phyloP scores from a whole-genome alignment of 2,329 filamentous ascomycete genomes.

The Magnaporthiopsis rhizophila region DNA sequence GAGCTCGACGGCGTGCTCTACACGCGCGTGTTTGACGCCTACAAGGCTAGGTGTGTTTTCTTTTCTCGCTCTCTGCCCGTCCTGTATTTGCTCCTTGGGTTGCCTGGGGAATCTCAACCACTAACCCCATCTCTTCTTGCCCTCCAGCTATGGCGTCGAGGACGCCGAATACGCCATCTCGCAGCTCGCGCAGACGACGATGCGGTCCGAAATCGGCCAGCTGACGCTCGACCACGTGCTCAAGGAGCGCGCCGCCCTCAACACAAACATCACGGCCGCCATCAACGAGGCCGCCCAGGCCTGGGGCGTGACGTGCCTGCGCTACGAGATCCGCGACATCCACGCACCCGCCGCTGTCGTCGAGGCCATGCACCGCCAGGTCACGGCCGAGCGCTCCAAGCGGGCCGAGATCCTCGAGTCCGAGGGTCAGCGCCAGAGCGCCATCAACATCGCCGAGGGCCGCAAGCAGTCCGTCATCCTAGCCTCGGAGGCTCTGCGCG shows the following conservation, averaged over 20 bases:
- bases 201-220: constrained; percentile 97
- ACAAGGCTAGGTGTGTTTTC: constrained; percentile 74
- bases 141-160: constrained; percentile 82
- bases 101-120: background rate
- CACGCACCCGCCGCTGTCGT: constrained; percentile 91
- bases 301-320: constrained; percentile 92
- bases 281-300: constrained; percentile 97
- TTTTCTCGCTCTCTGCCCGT: background rate
- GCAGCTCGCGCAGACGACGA: constrained; percentile 95
- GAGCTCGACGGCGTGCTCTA: constrained; percentile 95
- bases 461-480: constrained; percentile 95
- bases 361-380: constrained; percentile 95
- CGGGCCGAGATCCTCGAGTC: constrained; percentile 95
- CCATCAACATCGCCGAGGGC: constrained; percentile 98
- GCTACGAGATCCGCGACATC: constrained; percentile 97
- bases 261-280: constrained; percentile 96
- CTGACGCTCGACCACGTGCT: constrained; percentile 93
- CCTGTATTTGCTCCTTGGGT: constrained; percentile 2
- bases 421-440: constrained; percentile 91
- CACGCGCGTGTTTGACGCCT: constrained; percentile 93
- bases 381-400: constrained; percentile 95
- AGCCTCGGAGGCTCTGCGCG: constrained; percentile 81
- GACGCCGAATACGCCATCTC: constrained; percentile 98
- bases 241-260: constrained; percentile 91
- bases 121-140: constrained; percentile 1